Evolutionary conservation across 2,329 filamentous ascomycete genomes (phyloP), one percentile per base, ranked within the genome.

Genomic region (Stachybotrys echinatus): DNA sequence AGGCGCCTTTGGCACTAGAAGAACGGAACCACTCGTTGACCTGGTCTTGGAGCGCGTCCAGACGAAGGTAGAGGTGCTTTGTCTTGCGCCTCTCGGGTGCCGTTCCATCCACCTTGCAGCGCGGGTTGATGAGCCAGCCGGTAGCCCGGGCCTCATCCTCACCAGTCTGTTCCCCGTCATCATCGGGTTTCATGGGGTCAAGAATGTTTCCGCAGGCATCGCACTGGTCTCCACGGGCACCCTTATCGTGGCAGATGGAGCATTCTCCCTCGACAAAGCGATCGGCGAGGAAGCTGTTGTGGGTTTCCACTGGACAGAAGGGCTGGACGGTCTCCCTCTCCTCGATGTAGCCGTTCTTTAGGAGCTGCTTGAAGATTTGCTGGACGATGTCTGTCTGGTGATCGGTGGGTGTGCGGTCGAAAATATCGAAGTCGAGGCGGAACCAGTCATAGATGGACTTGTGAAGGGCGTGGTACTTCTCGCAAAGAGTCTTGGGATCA

Each of bases 361-460:
- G 79, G n/a, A 99, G 81, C 66, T 91, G 85, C 50, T 77, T 74
- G 71, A 97, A 97, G 57, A 97, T 92, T 55, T 89, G 83, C 71
- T 97, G 94, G 10, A 92, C 89, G 60, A 99, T 97, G 58, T 90
- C 82, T 20, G 91, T 96, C 71, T 97, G 94, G 61, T 94, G 82
- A 49, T 81, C 72, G 18, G 92, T 97, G 3, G 92, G 90, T 5
- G 94, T 97, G 52, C 92, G 87, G 54, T 92, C 94, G 65, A 97
- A 99, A 69, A 92, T 86, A 72, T 97, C 92, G 65, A 97, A 97
- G 51, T 81, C 85, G 63, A 97, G 92, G 64, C 91, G 84, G 74
- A 99, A 99, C 90, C 92, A 96, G 68, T 95, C 82, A 70, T 97
- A 97, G 57, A 96, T 87, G 45, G 88, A 89, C 61, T 90, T 84